These are phyloP conservation scores for Choricystis sp. DNA, from an alignment of 139 green algal species.

Conservation along the genomic window DNA sequence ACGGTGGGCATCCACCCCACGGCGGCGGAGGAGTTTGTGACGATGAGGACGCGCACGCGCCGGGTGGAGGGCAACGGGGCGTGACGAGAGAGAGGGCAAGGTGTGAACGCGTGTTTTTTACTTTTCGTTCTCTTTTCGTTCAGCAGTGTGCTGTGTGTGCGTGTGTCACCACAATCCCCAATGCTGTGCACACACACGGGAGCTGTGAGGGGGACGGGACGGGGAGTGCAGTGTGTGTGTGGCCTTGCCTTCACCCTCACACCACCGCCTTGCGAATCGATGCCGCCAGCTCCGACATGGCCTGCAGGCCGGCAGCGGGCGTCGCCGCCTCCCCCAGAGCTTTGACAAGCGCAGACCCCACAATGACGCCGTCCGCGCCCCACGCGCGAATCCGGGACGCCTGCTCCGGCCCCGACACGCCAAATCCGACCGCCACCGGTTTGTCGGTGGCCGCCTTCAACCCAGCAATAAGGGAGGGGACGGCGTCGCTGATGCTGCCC, in stretches of 20 bases:
- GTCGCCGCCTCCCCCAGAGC: slow-evolving; percentile 60
- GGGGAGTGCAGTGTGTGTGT: no score
- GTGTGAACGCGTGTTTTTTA: no score
- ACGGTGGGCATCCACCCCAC: slow-evolving; percentile 89
- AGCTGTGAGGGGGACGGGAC: no score
- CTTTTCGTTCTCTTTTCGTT: no score
- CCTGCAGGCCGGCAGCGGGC: slow-evolving; percentile 32
- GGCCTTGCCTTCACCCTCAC: neutral
- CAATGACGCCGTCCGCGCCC: slow-evolving; percentile 96
- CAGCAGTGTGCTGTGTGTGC: no score
- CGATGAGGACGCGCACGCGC: slow-evolving; percentile 45
- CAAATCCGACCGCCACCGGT: slow-evolving; percentile 87
- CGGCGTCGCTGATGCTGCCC: slow-evolving; percentile 36
- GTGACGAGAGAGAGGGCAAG: neutral
- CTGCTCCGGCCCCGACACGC: slow-evolving; percentile 71
- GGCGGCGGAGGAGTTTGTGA: slow-evolving; percentile 92
- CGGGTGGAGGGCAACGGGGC: neutral
- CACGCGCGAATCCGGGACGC: slow-evolving; percentile 62
- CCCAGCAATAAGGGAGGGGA: slow-evolving; percentile 62
- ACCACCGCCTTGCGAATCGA: slow-evolving; percentile 23
- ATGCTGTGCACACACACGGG: no score
- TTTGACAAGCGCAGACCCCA: slow-evolving; percentile 78
- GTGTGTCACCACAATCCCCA: no score
- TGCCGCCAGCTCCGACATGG: slow-evolving; percentile 37
- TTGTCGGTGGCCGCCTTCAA: slow-evolving; percentile 68